Percentiles rank a stretch among this genome's conserved stretches.
Conservation (phyloP, 192 early-diverging fungal species). For the Entomortierella beljakovae region DNA sequence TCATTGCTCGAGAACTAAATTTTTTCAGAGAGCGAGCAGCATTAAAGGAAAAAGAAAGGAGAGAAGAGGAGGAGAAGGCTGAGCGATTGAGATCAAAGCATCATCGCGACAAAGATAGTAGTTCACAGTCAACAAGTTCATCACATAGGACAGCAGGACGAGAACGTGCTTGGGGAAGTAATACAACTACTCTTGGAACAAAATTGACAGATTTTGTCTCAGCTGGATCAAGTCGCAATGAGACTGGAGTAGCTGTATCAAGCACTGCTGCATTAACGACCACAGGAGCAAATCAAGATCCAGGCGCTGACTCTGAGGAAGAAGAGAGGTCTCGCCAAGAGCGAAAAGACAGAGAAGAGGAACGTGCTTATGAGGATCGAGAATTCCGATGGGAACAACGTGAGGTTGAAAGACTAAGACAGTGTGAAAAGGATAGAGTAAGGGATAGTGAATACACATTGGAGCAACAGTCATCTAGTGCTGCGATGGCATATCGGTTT, state of each 20-base stretch:
- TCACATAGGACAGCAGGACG: conserved; percentile 36
- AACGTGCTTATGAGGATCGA: conserved; percentile 52
- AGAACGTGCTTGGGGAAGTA: conserved; percentile 21
- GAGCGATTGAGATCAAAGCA: conserved; percentile 30
- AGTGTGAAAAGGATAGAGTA: conserved; percentile 60
- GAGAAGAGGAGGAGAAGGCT: conserved; percentile 60
- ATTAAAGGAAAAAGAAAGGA: conserved; percentile 63
- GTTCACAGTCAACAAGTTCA: conserved; percentile 19
- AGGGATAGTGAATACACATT: conserved; percentile 57
- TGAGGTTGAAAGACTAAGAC: conserved; percentile 59
- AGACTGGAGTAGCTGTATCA: conserved; percentile 60
- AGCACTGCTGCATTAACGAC: conserved; percentile 51
- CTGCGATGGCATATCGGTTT: conserved; percentile 56
- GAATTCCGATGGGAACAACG: conserved; percentile 73
- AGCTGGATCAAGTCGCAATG: conserved; percentile 60
- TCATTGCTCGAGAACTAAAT: conserved; percentile 68
- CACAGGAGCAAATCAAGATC: conserved; percentile 45
- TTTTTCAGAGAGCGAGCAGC: conserved; percentile 74
- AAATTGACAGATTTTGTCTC: conserved; percentile 56
- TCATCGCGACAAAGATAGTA: conserved; percentile 42
- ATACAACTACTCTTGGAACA: background rate
- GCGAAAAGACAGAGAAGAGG: conserved; percentile 33
- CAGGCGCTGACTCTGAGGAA: conserved; percentile 42
- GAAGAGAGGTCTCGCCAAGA: conserved; percentile 44
- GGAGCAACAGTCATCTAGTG: conserved; percentile 36